phyloP scores from a whole-genome alignment of 768 basidiomycete genomes.

The Filobasidium floriforme region DNA sequence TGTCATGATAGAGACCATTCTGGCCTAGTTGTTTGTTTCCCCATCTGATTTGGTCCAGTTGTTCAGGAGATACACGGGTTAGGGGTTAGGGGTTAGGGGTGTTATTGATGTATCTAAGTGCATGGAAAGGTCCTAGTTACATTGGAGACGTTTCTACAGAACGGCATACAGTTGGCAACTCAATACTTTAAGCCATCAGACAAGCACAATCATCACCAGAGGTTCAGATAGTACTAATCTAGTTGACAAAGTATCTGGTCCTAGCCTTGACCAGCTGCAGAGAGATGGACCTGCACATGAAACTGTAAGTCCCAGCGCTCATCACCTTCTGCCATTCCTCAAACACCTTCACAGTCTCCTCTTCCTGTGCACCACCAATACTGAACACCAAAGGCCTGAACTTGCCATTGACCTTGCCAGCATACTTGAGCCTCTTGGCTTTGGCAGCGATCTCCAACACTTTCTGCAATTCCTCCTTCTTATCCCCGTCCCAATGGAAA shows the following conservation, averaged over 20 bases:
- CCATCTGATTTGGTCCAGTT: too few relatives aligned
- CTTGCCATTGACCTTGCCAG: neutral
- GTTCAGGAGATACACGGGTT: too few relatives aligned
- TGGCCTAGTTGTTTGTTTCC: too few relatives aligned
- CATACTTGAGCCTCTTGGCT: neutral
- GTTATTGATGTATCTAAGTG: too few relatives aligned
- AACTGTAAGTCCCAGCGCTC: slow-evolving; percentile 4
- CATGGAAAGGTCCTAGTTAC: too few relatives aligned
- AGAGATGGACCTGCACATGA: slow-evolving; percentile 6
- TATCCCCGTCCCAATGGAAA: slow-evolving; percentile 4
- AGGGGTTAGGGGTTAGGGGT: too few relatives aligned
- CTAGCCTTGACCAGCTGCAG: slow-evolving; percentile 12
- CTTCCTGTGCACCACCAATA: slow-evolving; percentile 12
- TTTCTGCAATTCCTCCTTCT: neutral
- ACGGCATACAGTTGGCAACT: too few relatives aligned
- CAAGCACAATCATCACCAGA: neutral
- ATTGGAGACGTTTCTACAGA: too few relatives aligned
- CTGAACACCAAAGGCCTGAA: slow-evolving; percentile 14
- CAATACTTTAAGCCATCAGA: too few relatives aligned
- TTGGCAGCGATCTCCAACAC: slow-evolving; percentile 3
- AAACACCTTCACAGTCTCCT: slow-evolving; percentile 1
- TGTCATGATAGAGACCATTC: too few relatives aligned
- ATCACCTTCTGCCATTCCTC: slow-evolving; percentile 9
- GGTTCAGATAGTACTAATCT: neutral
- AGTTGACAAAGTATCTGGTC: slow-evolving; percentile 12